Evolutionary conservation across 2,329 filamentous ascomycete species (phyloP), one percentile per base, ranked within the genome.

Genomic region (Cladosporium sp.): DNA sequence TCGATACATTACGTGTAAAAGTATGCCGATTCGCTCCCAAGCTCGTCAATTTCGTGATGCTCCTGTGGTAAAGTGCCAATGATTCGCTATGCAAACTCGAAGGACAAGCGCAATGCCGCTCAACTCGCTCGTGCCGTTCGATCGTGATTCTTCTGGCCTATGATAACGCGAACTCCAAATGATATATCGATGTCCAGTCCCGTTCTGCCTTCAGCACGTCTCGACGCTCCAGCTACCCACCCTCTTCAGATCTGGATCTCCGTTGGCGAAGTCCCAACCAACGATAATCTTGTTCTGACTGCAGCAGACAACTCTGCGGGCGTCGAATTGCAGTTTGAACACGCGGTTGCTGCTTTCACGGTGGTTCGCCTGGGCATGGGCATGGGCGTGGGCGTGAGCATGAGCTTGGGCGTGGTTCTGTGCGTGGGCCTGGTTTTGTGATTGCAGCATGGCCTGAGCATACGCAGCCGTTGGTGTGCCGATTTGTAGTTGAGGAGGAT

Each of bases 241-340:
- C 64, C 67, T 63, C 58, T 71, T 70, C 45, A 74, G 59, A 51
- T 95, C 88, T 58, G 83, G 75, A 64, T 99, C 92, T 4, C 85
- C 88, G 65, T 92, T 90, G 60, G 92, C 94, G 80, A 97, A 99
- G 73, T 99, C 94, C 94, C 94, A 99, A 0, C 92, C 94, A 0
- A 97, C 91, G 69, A 99, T 97, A 15, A 88, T 86, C 39, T 87
- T 87, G 59, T 94, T 91, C 73, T 97, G 92, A 64, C 89, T 94
- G 72, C 93, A 97, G 76, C 92, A 97, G 57, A 99, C 88, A 65
- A 99, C 95, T 67, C 92, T 87, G 20, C 92, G 84, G 0, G 92
- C 90, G 71, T 99, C 94, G 66, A 97, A 99, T 73, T 99, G 94
- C 37, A 97, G 80, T 75, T 99, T 99, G 80, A 97, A 99, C 3